Evolutionary conservation across 75 land plant species (phyloP), one percentile per base, ranked within the genome.

Genomic region (Selaginella moellendorffii): DNA sequence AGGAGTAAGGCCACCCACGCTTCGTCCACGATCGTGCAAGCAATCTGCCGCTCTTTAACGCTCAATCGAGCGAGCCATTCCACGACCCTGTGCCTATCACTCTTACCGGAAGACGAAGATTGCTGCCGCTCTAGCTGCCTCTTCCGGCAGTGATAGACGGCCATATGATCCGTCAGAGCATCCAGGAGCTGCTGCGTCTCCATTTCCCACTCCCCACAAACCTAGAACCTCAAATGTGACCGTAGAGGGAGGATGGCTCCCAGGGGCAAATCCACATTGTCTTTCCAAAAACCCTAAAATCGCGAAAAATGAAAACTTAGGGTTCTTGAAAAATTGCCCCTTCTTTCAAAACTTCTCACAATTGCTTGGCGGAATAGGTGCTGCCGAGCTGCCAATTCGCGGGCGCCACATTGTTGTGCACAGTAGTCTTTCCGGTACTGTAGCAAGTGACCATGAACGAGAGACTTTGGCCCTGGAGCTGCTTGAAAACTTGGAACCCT

Each of bases 161-260:
- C 81, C 77, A 88, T 65, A 76, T 93, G 96, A 56, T 85, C 76
- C 28, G 90, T 77, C 61, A 93, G 82, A 2, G 90, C 71, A 64
- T 93, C 90, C 54, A 88, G 58, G 23, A 86, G 66, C 61, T 77
- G 84, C 29, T 89, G 71, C n/a, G 83, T 53, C 36, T 81, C 81
- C 88, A 85, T 82, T 36, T 14, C 46, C 46, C 46, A 5, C 46
- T 36, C 14, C 14, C 46, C 14, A 14, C 5, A 36, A 36, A 5
- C 46, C 46, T 36, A 36, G 46, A 36, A 14, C 46, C 46, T n/a
- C n/a, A n/a, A n/a, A n/a, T n/a, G n/a, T n/a, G n/a, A n/a, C n/a
- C n/a, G n/a, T n/a, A n/a, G n/a, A n/a, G n/a, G n/a, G n/a, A n/a
- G n/a, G n/a, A n/a, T n/a, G n/a, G n/a, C n/a, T n/a, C n/a, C n/a